Percentiles rank a stretch among this genome's conserved stretches.
These are phyloP conservation scores for Fusarium tjaetaba DNA, from an alignment of 2,329 filamentous ascomycete genomes.

Conservation along the genomic window DNA sequence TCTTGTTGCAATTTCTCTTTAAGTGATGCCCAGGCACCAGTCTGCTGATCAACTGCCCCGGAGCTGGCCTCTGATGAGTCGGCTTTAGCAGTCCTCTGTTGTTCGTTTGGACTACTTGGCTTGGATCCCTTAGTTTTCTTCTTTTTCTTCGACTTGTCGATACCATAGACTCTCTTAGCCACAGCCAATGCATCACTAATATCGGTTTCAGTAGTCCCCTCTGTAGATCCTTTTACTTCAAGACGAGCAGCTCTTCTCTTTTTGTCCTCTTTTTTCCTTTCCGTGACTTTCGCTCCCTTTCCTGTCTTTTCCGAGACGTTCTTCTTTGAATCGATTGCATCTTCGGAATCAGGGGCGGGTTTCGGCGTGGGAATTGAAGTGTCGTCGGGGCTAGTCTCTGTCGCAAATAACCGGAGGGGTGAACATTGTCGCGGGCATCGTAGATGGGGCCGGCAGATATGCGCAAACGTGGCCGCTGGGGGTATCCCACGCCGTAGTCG, in stretches of 20 bases:
- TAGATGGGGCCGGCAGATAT: conserved; percentile 7
- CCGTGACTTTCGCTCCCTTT: background rate
- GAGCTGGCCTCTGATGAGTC: background rate
- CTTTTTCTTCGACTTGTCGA: conserved; percentile 8
- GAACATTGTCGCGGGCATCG: conserved; percentile 15
- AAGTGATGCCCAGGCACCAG: conserved; percentile 45
- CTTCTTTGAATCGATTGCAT: background rate
- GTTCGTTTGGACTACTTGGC: background rate
- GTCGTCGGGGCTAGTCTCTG: conserved; percentile 6
- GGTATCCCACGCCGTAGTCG: conserved; percentile 36
- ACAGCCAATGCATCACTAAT: conserved; percentile 38
- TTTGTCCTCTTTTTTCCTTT: background rate
- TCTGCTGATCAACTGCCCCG: background rate
- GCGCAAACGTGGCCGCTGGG: conserved; percentile 22
- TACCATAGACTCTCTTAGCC: conserved; percentile 40
- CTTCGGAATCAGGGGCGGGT: background rate
- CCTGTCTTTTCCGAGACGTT: background rate
- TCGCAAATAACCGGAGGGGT: conserved; percentile 26
- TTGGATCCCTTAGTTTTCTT: conserved; percentile 4
- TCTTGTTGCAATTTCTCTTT: conserved; percentile 42
- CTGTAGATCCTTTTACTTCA: background rate
- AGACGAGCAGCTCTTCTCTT: background rate
- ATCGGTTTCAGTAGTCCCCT: conserved; percentile 6
- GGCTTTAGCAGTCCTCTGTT: background rate
- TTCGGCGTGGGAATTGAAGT: background rate